Base-by-base conservation (phyloP, 345 rosid species). In the Eutrema heterophyllum region DNA sequence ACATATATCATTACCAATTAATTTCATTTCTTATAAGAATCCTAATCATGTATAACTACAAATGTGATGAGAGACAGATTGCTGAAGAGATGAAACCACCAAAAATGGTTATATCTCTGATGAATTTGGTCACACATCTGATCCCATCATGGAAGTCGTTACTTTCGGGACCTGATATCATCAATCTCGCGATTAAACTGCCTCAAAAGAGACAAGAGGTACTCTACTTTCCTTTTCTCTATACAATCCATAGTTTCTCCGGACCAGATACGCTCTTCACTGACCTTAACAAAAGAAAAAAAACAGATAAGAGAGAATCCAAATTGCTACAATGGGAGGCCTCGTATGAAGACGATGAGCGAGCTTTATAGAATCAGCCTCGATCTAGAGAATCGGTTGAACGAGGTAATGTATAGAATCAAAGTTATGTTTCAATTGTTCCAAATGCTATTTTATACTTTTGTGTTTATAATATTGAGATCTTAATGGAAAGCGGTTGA, bases 131-230 rank as follows among this genome's bases (percentile, higher is more conserved):
- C 11, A 58, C 62, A 68, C 43, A 74, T 33, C 4, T 75, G 45
- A 72, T 89, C 49, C 98, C 98, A 29, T 83, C 89, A 7, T 89
- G 96, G 98, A 86, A 61, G 65, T 75, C 89, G 8, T 60, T 88
- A 15, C 77, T 85, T 29, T 18, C 76, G 0, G 67, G 76, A 53
- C 79, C 21, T 30, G 92, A 89, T 36, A 78, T 94, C 29, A 71
- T 91, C 30, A 88, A 86, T 35, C 55, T 55, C 48, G 92, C 97
- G 0, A 77, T 94, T 67, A 94, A 84, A 83, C 57, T 70, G 16
- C 93, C 97, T 51, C 78, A 80, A 39, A 79, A 88, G 1, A 83
- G 97, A 76, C 45, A 83, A 50, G 82, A 88, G 92, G 98, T 88
- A 79, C 54, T 46, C 52, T 41, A 36, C 39, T 24, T 48, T 48